Base-by-base conservation (phyloP, 345 rosid species). In the Acer saccharum region DNA sequence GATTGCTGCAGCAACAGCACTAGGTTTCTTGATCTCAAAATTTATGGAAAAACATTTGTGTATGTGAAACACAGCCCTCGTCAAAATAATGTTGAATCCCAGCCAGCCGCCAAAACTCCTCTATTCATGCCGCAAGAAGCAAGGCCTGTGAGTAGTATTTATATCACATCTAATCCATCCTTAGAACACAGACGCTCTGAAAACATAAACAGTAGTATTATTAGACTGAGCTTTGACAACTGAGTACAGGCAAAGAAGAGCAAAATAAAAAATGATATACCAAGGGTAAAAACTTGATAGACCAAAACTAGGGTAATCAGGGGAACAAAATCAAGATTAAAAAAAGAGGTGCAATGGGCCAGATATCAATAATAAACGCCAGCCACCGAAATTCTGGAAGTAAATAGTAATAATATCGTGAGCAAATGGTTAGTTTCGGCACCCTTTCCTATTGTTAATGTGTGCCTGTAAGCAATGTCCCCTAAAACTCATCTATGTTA, bases 131-230 rank as follows among this genome's bases (percentile, higher is more conserved):
- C 46, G 48, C 29, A 46, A 62, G 61, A 74, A 70, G 35, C 57
- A 68, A 68, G 65, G 67, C 41, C 43, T 48, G 20, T 32, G 50
- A 5, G n/a, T 58, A 32, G 55, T 20, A 27, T 8, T 58, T 17
- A 62, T 39, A 18, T 70, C 50, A 58, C 10, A 32, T 60, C 73
- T 88, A 89, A 39, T 8, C 46, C 90, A 48, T 93, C 98, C 81
- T 89, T 80, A 32, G 92, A 88, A 82, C 98, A 93, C 78, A 92
- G 78, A 23, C 98, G 90, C 87, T 95, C 97, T 93, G 92, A 65
- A 81, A 76, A 69, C 73, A 75, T 54, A 6, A 78, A 67, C 25
- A 64, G 68, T 8, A 65, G 17, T 5, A 50, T 55, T 13, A 11
- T 72, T 35, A 72, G 78, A 64, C 57, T 35, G 61, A 27, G 70